Evolutionary conservation across 192 early-diverging fungal genomes (phyloP).

Genomic region (Chytriomyces sp.): DNA sequence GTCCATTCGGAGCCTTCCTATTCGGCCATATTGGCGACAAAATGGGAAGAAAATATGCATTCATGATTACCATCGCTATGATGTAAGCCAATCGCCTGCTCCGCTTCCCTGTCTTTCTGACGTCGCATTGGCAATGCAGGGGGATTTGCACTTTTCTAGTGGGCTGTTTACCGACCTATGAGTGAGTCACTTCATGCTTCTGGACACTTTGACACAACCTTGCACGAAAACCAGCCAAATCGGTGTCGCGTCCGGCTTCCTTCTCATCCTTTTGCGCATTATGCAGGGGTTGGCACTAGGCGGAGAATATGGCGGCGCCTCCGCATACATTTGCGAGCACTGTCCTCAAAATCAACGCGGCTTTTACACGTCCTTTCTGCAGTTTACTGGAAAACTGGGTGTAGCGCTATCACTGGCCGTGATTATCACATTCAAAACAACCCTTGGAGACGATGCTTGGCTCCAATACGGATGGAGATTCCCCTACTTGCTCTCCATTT

Average conservation of each 20-base stretch:
- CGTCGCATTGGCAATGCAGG: no score
- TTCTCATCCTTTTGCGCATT: slow-evolving; percentile 29
- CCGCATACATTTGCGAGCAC: slow-evolving; percentile 27
- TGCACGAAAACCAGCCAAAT: no score
- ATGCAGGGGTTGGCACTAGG: slow-evolving; percentile 30
- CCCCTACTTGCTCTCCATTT: slow-evolving; percentile 36
- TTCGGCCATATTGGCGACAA: slow-evolving; percentile 31
- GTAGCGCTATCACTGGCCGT: background rate
- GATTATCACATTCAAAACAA: background rate
- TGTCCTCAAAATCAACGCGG: slow-evolving; percentile 15
- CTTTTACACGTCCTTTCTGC: slow-evolving; percentile 32
- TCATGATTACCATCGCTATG: slow-evolving; percentile 12
- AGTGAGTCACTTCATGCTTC: no score
- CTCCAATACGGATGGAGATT: slow-evolving; percentile 36
- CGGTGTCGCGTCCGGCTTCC: slow-evolving; percentile 16
- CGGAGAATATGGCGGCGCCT: slow-evolving; percentile 36
- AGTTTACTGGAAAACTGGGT: slow-evolving; percentile 23
- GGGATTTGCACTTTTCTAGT: slow-evolving; percentile 26
- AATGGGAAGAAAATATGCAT: slow-evolving; percentile 25
- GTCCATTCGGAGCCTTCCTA: slow-evolving; percentile 27
- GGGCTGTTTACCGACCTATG: slow-evolving; percentile 31
- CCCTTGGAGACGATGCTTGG: slow-evolving; percentile 1
- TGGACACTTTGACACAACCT: no score
- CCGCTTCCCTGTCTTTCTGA: no score
- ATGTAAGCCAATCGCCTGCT: no score